A percentile compares a stretch with the other conserved stretches of the same genome.
Evolutionary conservation across 768 basidiomycete species (phyloP).

Genomic region (Leccinum boreale): DNA sequence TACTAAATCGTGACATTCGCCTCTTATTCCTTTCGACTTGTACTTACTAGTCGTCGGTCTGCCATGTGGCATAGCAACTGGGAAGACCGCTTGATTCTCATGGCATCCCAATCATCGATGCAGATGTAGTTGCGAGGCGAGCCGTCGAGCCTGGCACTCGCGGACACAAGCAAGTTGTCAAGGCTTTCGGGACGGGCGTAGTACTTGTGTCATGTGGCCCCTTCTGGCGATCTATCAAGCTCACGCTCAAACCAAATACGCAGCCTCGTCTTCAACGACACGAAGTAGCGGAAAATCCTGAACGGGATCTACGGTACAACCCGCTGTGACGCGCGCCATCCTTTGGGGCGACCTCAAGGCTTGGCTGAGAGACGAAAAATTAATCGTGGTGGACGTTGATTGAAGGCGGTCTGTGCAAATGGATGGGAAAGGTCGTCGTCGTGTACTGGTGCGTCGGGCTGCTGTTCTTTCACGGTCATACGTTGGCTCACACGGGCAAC

Average conservation of each 20-base stretch:
- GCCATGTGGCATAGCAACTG: conserved; percentile 94
- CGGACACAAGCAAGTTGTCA: conserved; percentile 62
- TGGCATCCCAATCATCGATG: conserved; percentile 83
- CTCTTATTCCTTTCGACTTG: background rate
- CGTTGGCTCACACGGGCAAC: background rate
- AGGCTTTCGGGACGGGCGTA: conserved; percentile 68
- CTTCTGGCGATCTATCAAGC: background rate
- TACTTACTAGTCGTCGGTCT: conserved; percentile 79
- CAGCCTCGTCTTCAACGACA: conserved; percentile 78
- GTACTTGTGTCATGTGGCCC: conserved; percentile 45
- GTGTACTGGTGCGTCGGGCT: conserved; percentile 78
- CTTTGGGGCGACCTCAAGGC: conserved; percentile 57
- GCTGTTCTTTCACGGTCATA: background rate
- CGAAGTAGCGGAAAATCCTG: conserved; percentile 61
- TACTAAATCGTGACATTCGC: background rate
- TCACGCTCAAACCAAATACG: conserved; percentile 25
- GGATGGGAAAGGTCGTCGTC: conserved; percentile 80
- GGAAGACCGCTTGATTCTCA: conserved; percentile 87
- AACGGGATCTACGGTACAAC: conserved; percentile 80
- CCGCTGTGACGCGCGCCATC: conserved; percentile 80
- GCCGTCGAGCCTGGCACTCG: conserved; percentile 83
- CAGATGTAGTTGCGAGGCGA: conserved; percentile 82
- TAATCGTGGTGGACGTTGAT: conserved; percentile 91
- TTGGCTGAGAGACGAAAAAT: conserved; percentile 77
- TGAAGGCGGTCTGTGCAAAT: conserved; percentile 81